phyloP scores from a whole-genome alignment of 805 yeast genomes.

The Groenewaldozyma tartarivorans region DNA sequence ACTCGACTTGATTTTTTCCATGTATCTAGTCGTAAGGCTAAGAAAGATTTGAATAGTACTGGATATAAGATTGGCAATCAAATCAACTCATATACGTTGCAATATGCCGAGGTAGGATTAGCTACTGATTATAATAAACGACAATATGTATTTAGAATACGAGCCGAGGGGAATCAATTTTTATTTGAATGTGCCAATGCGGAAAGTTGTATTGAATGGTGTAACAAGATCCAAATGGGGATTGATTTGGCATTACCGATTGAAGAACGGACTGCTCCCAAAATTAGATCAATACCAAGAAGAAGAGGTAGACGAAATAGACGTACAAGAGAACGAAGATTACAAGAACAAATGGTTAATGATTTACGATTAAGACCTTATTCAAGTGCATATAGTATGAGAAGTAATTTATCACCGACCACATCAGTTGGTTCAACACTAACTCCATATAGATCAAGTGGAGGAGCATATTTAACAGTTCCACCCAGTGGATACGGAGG shows the following conservation, averaged over 20 bases:
- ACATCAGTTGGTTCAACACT: not conserved
- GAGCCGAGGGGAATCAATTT: constrained; percentile 79
- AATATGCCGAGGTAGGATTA: constrained; percentile 73
- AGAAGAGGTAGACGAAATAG: constrained; percentile 5
- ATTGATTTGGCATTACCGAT: constrained; percentile 74
- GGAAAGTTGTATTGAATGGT: constrained; percentile 71
- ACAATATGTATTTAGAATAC: constrained; percentile 56
- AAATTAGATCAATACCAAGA: constrained; percentile 72
- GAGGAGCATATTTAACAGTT: not conserved
- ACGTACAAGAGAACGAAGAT: constrained; percentile 6
- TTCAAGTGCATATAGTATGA: constrained; percentile 1
- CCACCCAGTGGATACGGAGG: not conserved
- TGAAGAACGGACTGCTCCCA: constrained; percentile 60
- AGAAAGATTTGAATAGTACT: constrained; percentile 3
- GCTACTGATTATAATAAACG: constrained; percentile 77
- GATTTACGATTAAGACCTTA: constrained; percentile 6
- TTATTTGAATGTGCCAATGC: constrained; percentile 53
- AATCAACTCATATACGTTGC: constrained; percentile 61
- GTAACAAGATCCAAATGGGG: constrained; percentile 60
- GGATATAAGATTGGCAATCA: constrained; percentile 16
- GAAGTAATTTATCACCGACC: not conserved
- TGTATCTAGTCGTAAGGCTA: constrained; percentile 10
- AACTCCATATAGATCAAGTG: not conserved
- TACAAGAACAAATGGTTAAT: constrained; percentile 5
- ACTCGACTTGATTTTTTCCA: constrained; percentile 72